phyloP scores from a whole-genome alignment of 495 filamentous ascomycete genomes.

The Penicillium dipodomyicola region DNA sequence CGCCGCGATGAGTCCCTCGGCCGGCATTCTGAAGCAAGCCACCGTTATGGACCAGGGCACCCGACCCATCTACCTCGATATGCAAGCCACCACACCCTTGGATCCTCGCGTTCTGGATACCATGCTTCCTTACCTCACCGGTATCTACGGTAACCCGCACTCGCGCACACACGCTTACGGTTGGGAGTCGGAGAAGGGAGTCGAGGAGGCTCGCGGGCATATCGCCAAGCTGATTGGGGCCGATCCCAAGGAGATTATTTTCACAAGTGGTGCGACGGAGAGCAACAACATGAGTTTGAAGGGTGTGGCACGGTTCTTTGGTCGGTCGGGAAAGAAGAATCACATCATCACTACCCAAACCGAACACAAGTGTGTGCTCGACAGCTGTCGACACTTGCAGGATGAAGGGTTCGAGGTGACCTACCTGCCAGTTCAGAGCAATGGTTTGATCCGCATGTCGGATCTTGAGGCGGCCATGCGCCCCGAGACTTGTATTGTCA shows the following conservation, averaged over 20 bases:
- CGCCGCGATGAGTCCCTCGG: constrained; percentile 73
- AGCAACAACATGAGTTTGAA: constrained; percentile 99
- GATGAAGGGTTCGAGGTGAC: constrained; percentile 96
- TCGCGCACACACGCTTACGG: constrained; percentile 97
- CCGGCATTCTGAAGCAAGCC: constrained; percentile 87
- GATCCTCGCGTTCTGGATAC: constrained; percentile 93
- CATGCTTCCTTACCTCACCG: constrained; percentile 93
- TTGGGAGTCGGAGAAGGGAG: constrained; percentile 94
- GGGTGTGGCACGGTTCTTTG: constrained; percentile 93
- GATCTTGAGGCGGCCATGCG: constrained; percentile 88
- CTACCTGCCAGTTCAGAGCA: constrained; percentile 84
- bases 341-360: constrained; percentile 97
- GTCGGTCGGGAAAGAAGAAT: constrained; percentile 90
- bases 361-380: constrained; percentile 97
- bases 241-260: constrained; percentile 96
- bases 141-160: constrained; percentile 95
- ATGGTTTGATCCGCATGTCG: constrained; percentile 78
- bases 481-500: constrained; percentile 87
- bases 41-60: constrained; percentile 91
- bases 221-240: constrained; percentile 87
- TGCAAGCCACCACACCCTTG: constrained; percentile 96
- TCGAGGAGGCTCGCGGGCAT: constrained; percentile 79
- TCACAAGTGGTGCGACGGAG: constrained; percentile 96
- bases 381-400: constrained; percentile 94
- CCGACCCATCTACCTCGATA: constrained; percentile 94